Percentiles rank a stretch among this genome's conserved stretches.
These are phyloP conservation scores for Pulveroboletus sp. DNA, from an alignment of 768 basidiomycete species.

Conservation along the genomic window DNA sequence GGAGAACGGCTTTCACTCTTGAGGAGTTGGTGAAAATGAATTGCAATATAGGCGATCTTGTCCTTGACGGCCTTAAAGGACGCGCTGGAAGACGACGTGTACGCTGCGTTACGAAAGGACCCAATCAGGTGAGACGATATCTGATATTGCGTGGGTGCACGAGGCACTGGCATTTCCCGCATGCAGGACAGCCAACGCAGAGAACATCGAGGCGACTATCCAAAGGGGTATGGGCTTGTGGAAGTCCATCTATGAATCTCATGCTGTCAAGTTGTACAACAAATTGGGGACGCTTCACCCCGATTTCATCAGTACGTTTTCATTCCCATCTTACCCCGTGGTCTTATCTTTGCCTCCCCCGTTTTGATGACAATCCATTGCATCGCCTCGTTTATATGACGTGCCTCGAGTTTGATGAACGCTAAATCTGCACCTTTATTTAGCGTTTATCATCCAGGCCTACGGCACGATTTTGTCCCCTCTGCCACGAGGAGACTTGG, in stretches of 20 bases:
- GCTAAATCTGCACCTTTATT: constrained; percentile 23
- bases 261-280: constrained; percentile 82
- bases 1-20: neutral
- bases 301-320: constrained; percentile 82
- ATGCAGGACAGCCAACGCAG: constrained; percentile 51
- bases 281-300: constrained; percentile 88
- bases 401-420: constrained; percentile 31
- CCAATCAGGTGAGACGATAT: constrained; percentile 54
- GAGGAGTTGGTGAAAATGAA: constrained; percentile 6
- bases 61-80: constrained; percentile 72
- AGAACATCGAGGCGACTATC: constrained; percentile 65
- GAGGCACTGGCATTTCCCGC: constrained; percentile 21
- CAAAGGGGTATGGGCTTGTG: constrained; percentile 70
- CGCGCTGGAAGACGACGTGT: constrained; percentile 80
- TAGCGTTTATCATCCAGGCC: constrained; percentile 83
- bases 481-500: constrained; percentile 58
- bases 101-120: constrained; percentile 57
- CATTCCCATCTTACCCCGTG: constrained; percentile 30
- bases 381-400: constrained; percentile 28
- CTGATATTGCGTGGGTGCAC: constrained; percentile 13
- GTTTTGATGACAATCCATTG: constrained; percentile 25
- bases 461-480: constrained; percentile 79
- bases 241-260: constrained; percentile 85
- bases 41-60: constrained; percentile 62
- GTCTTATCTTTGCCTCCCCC: constrained; percentile 27